phyloP scores from a whole-genome alignment of 2,329 filamentous ascomycete species.

The Ophiostoma angusticollis region DNA sequence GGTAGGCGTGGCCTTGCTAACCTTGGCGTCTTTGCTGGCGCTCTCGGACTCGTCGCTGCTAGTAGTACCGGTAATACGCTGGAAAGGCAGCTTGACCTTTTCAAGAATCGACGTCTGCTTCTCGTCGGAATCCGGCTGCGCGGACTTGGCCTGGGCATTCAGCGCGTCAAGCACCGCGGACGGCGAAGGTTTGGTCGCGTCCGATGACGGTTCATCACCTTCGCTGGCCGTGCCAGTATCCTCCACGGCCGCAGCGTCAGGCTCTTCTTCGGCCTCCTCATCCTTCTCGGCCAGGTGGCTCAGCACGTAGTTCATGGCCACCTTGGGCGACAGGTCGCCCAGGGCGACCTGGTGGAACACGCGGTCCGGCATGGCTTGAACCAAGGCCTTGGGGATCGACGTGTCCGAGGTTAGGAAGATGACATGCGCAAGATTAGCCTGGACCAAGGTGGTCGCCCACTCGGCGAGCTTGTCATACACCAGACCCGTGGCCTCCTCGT shows the following conservation, averaged over 20 bases:
- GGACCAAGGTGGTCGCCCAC: slow-evolving; percentile 78
- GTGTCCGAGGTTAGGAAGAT: slow-evolving; percentile 87
- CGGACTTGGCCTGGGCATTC: slow-evolving; percentile 1
- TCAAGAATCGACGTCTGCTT: slow-evolving; percentile 5
- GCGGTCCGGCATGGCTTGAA: slow-evolving; percentile 77
- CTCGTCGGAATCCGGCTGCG: neutral
- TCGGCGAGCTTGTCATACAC: slow-evolving; percentile 73
- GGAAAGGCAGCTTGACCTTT: slow-evolving; percentile 7
- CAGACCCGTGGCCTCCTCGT: slow-evolving; percentile 43
- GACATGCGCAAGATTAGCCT: slow-evolving; percentile 82
- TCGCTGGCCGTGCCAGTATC: too few species aligned
- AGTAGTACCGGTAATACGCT: slow-evolving; percentile 3
- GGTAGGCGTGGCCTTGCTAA: neutral
- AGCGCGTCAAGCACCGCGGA: slow-evolving; percentile 4
- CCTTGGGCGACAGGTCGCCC: slow-evolving; percentile 72
- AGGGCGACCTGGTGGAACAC: slow-evolving; percentile 79
- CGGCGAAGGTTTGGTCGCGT: too few species aligned
- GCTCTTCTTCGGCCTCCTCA: slow-evolving; percentile 21
- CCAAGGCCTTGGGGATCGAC: slow-evolving; percentile 75
- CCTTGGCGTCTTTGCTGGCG: neutral
- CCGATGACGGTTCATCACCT: too few species aligned
- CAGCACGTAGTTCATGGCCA: slow-evolving; percentile 83
- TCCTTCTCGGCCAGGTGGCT: slow-evolving; percentile 53
- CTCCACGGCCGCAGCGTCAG: slow-evolving; percentile 15
- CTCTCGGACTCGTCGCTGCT: too few species aligned